Percentiles rank a stretch among this genome's conserved stretches.
phyloP scores from a whole-genome alignment of 2,329 filamentous ascomycete species.

The Lithohypha guttulata region DNA sequence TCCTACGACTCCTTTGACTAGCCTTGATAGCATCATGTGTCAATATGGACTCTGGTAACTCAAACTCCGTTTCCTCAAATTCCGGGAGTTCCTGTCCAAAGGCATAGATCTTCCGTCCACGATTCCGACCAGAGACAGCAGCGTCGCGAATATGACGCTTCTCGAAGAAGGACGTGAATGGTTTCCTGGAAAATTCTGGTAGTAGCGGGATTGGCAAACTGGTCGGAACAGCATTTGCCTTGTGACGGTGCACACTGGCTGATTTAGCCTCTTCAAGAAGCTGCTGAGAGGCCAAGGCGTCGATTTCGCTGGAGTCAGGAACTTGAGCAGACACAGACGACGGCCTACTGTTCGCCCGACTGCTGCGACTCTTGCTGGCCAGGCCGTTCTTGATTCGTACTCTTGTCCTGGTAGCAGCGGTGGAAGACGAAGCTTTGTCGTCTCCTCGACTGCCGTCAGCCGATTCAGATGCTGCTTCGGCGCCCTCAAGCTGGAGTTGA shows the following conservation, averaged over 20 bases:
- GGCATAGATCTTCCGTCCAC: slow-evolving; percentile 60
- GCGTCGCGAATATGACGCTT: slow-evolving; percentile 70
- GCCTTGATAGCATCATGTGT: slow-evolving; percentile 34
- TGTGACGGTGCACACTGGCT: slow-evolving; percentile 26
- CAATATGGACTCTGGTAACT: slow-evolving; percentile 53
- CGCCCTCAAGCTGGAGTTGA: slow-evolving; percentile 43
- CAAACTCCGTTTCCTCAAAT: slow-evolving; percentile 58
- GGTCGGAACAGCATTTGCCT: not conserved
- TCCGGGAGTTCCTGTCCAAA: slow-evolving; percentile 79
- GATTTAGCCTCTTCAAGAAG: slow-evolving; percentile 60
- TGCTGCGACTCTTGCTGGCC: slow-evolving; percentile 9
- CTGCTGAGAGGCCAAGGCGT: slow-evolving; percentile 62
- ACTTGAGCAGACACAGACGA: slow-evolving; percentile 1
- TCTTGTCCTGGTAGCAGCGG: slow-evolving; percentile 13
- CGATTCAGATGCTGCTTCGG: slow-evolving; percentile 18
- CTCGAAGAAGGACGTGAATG: slow-evolving; percentile 78
- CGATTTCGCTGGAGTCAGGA: slow-evolving; percentile 58
- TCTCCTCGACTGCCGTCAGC: not conserved
- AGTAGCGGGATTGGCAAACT: slow-evolving; percentile 24
- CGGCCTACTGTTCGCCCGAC: slow-evolving; percentile 2
- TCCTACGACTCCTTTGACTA: slow-evolving; percentile 25
- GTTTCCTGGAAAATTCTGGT: slow-evolving; percentile 33
- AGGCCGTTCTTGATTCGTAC: slow-evolving; percentile 2
- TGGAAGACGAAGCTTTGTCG: slow-evolving; percentile 2
- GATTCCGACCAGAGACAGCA: slow-evolving; percentile 61